Evolutionary conservation across 371 early-diverging fungal species (phyloP).

Genomic region (Aphelidium insulamus): DNA sequence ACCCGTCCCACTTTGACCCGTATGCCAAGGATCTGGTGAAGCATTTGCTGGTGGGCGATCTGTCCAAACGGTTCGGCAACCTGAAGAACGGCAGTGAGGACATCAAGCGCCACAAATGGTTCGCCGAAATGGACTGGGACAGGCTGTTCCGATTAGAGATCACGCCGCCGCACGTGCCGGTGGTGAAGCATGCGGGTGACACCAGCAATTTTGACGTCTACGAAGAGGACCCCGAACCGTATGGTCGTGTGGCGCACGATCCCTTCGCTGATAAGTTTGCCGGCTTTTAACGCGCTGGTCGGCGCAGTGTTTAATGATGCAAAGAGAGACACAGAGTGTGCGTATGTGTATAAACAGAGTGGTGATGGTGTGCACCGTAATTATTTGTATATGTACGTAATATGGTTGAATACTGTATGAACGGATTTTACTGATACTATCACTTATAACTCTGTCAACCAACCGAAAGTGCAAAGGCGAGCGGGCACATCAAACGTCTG

Average conservation of each 20-base stretch:
- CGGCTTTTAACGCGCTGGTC: constrained; percentile 20
- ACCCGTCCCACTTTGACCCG: constrained; percentile 76
- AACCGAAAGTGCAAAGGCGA: too few relatives aligned
- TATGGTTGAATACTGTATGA: too few relatives aligned
- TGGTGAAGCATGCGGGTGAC: constrained; percentile 64
- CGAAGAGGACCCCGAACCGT: constrained; percentile 49
- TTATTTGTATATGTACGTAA: too few relatives aligned
- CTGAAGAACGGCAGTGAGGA: constrained; percentile 65
- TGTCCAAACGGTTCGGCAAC: constrained; percentile 79
- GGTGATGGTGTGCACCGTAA: too few relatives aligned
- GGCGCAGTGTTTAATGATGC: too few relatives aligned
- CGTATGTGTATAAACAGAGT: too few relatives aligned
- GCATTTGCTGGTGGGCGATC: constrained; percentile 60
- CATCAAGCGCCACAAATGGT: constrained; percentile 88
- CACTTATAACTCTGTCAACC: too few relatives aligned
- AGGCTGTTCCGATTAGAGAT: constrained; percentile 44
- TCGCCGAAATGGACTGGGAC: constrained; percentile 78
- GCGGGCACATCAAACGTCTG: too few relatives aligned
- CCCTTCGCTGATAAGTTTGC: constrained; percentile 2
- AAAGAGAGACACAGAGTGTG: too few relatives aligned
- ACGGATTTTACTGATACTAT: too few relatives aligned
- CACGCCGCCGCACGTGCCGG: constrained; percentile 75
- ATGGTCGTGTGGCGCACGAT: constrained; percentile 12
- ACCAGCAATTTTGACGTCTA: constrained; percentile 86
- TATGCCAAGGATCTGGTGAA: constrained; percentile 72